Percentiles rank a stretch among this genome's conserved stretches.
phyloP scores from a whole-genome alignment of 108 stramenopile species.

The Pseudonitzschia multiseries region DNA sequence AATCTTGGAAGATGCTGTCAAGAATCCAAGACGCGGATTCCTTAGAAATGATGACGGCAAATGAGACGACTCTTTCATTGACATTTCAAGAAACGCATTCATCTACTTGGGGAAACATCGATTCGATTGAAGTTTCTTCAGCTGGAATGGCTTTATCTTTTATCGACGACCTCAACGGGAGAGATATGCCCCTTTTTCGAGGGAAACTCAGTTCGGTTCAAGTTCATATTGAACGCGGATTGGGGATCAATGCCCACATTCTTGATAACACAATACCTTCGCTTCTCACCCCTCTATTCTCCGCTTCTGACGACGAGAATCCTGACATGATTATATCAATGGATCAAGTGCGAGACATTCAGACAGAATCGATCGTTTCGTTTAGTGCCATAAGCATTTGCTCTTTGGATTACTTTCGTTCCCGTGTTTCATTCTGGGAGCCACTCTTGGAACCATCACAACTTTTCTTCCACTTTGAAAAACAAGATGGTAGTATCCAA shows the following conservation, averaged over 20 bases:
- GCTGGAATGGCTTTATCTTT: conserved; percentile 51
- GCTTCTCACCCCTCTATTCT: conserved; percentile 11
- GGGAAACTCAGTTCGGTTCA: conserved; percentile 33
- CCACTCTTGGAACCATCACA: conserved; percentile 59
- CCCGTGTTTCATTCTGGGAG: conserved; percentile 58
- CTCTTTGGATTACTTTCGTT: conserved; percentile 62
- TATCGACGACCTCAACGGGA: conserved; percentile 64
- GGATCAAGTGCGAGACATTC: conserved; percentile 23
- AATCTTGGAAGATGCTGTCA: conserved; percentile 17
- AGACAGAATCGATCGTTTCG: conserved; percentile 18
- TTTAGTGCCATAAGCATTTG: conserved; percentile 28
- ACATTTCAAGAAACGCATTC: conserved; percentile 55
- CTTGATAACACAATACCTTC: conserved; percentile 34
- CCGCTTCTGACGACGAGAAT: conserved; percentile 2
- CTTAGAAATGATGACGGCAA: not conserved
- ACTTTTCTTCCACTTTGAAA: conserved; percentile 40
- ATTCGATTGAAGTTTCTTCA: conserved; percentile 36
- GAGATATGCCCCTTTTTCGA: conserved; percentile 68
- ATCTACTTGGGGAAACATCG: conserved; percentile 39
- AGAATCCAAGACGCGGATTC: not conserved
- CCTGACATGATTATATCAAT: conserved; percentile 2
- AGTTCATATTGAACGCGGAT: conserved; percentile 42
- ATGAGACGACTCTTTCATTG: conserved; percentile 23
- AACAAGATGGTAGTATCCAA: conserved; percentile 29
- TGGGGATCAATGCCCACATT: conserved; percentile 41